Base-by-base conservation (phyloP, 2,329 filamentous ascomycete genomes). In the Knufia fluminis region DNA sequence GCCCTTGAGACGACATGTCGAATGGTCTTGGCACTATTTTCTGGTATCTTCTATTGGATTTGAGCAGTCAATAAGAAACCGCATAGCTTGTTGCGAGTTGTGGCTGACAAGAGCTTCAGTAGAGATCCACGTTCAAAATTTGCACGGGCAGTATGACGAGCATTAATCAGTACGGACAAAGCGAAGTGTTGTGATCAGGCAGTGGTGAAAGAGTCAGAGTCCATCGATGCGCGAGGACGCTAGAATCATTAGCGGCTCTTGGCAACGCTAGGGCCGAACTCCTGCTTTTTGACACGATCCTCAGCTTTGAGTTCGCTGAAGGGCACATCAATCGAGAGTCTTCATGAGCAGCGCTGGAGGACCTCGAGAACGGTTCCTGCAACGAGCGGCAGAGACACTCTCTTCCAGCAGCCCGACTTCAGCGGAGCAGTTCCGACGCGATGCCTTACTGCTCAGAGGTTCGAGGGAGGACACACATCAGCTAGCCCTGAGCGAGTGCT, bases 1-100 rank as follows among this genome's bases (percentile, higher is more conserved):
- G 6, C 9, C 49, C 9, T 54, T 36, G 17, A 19, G 22, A 17
- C 20, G 36, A 33, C 48, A 46, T 50, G 28, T 17, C 32, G 16
- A 23, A 23, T n/a, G 26, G 16, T 35, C 40, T 36, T 36, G 33
- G 33, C 33, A 36, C 33, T 17, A 36, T 36, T 14, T 6, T n/a
- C n/a, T n/a, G 6, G 7, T 6, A 4, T n/a, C 16, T n/a, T n/a
- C 6, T 17, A 14, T 36, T 6, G n/a, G 33, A 16, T 36, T 16
- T 6, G 7, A 36, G 33, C 33, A 14, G 16, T 14, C 33, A 17
- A 17, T 7, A 14, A n/a, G n/a, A 6, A 8, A 14, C n/a, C 9
- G 9, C 16, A 36, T 17, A 36, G 16, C 33, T n/a, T 36, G 26
- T 36, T 36, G 33, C 4, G 7, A 36, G 33, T 14, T 36, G 6